Percentiles rank a stretch among this genome's conserved stretches.
phyloP scores from a whole-genome alignment of 2,329 filamentous ascomycete species.

The Pleomassaria siparia region DNA sequence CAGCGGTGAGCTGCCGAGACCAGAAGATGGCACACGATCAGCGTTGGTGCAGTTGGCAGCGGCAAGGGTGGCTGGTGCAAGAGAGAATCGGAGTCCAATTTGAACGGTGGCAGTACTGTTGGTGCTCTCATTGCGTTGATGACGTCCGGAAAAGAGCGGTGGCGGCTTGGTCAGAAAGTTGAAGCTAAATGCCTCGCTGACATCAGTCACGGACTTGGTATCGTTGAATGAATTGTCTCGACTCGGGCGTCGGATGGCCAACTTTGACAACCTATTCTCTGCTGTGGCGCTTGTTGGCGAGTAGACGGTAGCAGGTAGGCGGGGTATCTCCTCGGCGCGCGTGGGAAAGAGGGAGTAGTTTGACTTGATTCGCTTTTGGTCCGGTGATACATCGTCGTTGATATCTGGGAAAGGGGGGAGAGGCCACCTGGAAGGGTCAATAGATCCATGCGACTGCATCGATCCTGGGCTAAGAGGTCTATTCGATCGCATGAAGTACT shows the following conservation, averaged over 20 bases:
- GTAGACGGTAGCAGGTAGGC: slow-evolving; percentile 43
- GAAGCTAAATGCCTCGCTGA: slow-evolving; percentile 40
- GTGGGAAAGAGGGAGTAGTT: slow-evolving; percentile 45
- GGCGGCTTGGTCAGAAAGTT: slow-evolving; percentile 38
- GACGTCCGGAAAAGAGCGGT: slow-evolving; percentile 43
- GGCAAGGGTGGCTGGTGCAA: slow-evolving; percentile 41
- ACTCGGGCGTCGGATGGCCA: slow-evolving; percentile 35
- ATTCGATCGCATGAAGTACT: slow-evolving; percentile 37
- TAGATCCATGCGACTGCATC: slow-evolving; percentile 22
- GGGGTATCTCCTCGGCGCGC: slow-evolving; percentile 41
- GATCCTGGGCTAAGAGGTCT: slow-evolving; percentile 35
- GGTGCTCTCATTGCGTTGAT: slow-evolving; percentile 62
- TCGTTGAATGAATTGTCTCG: slow-evolving; percentile 30
- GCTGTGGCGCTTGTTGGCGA: slow-evolving; percentile 25
- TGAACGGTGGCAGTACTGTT: slow-evolving; percentile 69
- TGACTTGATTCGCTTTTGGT: slow-evolving; percentile 30
- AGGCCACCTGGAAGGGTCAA: slow-evolving; percentile 41
- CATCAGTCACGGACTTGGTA: slow-evolving; percentile 37
- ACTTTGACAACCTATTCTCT: slow-evolving; percentile 27
- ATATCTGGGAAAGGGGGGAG: slow-evolving; percentile 35
- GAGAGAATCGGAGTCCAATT: slow-evolving; percentile 69
- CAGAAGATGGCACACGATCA: slow-evolving; percentile 18
- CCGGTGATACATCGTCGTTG: slow-evolving; percentile 18
- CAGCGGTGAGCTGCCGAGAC: slow-evolving; percentile 18
- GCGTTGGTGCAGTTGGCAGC: slow-evolving; percentile 29